Evolutionary conservation across 768 basidiomycete genomes (phyloP).

Genomic region (Mycena latifolia): DNA sequence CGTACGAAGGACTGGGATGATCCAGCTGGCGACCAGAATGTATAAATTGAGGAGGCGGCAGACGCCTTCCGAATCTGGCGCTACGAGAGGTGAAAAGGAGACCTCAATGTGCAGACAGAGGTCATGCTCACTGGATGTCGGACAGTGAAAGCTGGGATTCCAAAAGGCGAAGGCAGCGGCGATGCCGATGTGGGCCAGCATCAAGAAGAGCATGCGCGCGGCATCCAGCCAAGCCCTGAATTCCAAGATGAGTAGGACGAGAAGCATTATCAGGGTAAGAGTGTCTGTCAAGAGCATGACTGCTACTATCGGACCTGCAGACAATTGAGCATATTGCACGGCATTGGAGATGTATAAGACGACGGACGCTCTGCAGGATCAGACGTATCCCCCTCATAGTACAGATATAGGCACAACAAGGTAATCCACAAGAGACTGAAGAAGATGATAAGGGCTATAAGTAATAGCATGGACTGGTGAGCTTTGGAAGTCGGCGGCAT

Average conservation of each 20-base stretch:
- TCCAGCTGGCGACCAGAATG: slow-evolving; percentile 65
- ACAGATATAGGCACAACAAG: slow-evolving; percentile 60
- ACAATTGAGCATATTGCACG: not conserved
- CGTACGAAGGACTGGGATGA: slow-evolving; percentile 65
- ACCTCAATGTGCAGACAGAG: not conserved
- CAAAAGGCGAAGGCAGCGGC: slow-evolving; percentile 58
- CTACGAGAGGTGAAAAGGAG: slow-evolving; percentile 38
- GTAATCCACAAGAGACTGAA: slow-evolving; percentile 63
- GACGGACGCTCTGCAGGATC: slow-evolving; percentile 60
- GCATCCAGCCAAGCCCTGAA: slow-evolving; percentile 67
- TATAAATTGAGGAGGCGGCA: slow-evolving; percentile 63
- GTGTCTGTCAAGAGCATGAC: slow-evolving; percentile 57
- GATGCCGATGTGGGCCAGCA: slow-evolving; percentile 59
- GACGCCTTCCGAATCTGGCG: slow-evolving; percentile 53
- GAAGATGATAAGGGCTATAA: slow-evolving; percentile 48
- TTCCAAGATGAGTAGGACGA: slow-evolving; percentile 28
- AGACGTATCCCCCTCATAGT: slow-evolving; percentile 59
- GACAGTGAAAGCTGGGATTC: slow-evolving; percentile 58
- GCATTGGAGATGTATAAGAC: not conserved
- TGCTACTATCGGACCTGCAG: slow-evolving; percentile 58
- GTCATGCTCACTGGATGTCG: slow-evolving; percentile 50
- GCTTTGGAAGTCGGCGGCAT: no score
- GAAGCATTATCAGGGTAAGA: slow-evolving; percentile 55
- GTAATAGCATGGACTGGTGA: no score
- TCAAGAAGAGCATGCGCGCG: slow-evolving; percentile 60